These are phyloP conservation scores for Colletotrichum lindemuthianum DNA, from an alignment of 2,329 filamentous ascomycete genomes.

Conservation along the genomic window DNA sequence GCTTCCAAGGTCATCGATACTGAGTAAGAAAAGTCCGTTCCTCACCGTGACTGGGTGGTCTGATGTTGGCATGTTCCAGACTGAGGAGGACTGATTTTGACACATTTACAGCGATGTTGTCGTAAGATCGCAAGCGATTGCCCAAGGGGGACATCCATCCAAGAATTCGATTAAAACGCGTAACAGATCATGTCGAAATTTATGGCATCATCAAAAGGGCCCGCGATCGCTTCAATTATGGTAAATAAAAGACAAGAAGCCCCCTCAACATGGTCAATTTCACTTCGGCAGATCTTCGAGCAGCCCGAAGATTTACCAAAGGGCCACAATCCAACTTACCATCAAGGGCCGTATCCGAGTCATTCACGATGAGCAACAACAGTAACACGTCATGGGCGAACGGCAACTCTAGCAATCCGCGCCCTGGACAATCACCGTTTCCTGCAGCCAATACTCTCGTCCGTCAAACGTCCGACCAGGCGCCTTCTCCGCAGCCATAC, in stretches of 20 bases:
- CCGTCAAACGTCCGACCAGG: neutral
- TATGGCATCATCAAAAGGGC: conserved; percentile 15
- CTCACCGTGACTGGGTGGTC: conserved; percentile 11
- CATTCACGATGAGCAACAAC: conserved; percentile 18
- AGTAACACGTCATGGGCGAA: conserved; percentile 3
- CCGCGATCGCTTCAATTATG: neutral
- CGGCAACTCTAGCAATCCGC: conserved; percentile 32
- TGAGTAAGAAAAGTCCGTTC: neutral
- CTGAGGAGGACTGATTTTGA: conserved; percentile 17
- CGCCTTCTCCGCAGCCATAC: conserved; percentile 18
- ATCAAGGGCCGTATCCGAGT: neutral
- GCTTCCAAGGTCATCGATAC: neutral
- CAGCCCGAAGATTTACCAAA: neutral
- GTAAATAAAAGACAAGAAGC: neutral
- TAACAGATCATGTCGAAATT: neutral
- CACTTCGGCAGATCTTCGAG: neutral
- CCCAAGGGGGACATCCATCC: conserved; percentile 3
- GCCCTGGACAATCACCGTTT: conserved; percentile 32
- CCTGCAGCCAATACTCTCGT: conserved; percentile 16
- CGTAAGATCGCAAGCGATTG: conserved; percentile 13
- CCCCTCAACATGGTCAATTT: neutral
- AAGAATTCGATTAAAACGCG: conserved; percentile 19
- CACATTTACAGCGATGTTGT: conserved; percentile 23
- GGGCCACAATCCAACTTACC: neutral
- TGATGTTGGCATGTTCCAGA: conserved; percentile 15